Conservation (phyloP, 2,329 filamentous ascomycete species). For the Colletotrichum sidae region DNA sequence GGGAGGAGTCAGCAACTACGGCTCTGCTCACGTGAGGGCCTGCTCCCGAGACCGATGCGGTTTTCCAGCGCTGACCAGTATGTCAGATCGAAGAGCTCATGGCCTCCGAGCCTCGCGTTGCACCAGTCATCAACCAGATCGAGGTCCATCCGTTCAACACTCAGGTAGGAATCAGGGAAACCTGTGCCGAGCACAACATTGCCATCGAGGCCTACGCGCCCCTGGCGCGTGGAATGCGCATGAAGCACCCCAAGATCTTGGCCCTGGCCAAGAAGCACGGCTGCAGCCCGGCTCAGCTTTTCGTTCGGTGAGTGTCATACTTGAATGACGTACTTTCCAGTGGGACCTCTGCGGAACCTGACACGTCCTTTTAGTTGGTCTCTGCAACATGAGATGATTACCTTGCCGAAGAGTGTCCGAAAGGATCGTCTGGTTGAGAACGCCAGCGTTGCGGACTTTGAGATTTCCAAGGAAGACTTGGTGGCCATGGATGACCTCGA, state of each 20-base stretch:
- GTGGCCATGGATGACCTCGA: slow-evolving; percentile 72
- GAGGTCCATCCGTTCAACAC: slow-evolving; percentile 89
- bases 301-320: slow-evolving; percentile 62
- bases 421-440: slow-evolving; percentile 74
- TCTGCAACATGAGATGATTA: slow-evolving; percentile 78
- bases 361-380: slow-evolving; percentile 70
- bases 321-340: background rate
- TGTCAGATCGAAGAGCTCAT: slow-evolving; percentile 75
- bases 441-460: slow-evolving; percentile 68
- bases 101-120: slow-evolving; percentile 68
- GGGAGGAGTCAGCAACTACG: slow-evolving; percentile 84
- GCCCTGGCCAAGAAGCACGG: slow-evolving; percentile 74
- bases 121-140: slow-evolving; percentile 82
- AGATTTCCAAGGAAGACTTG: slow-evolving; percentile 74
- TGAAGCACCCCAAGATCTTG: slow-evolving; percentile 74
- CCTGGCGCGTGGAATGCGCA: slow-evolving; percentile 76
- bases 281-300: slow-evolving; percentile 78
- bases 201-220: slow-evolving; percentile 85
- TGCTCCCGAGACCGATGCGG: background rate
- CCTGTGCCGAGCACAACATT: slow-evolving; percentile 75
- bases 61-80: background rate
- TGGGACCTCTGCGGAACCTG: background rate
- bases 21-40: slow-evolving; percentile 74
- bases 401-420: slow-evolving; percentile 78
- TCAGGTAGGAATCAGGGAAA: slow-evolving; percentile 72